phyloP scores from a whole-genome alignment of 768 basidiomycete species.

The Suillus ampliporus region DNA sequence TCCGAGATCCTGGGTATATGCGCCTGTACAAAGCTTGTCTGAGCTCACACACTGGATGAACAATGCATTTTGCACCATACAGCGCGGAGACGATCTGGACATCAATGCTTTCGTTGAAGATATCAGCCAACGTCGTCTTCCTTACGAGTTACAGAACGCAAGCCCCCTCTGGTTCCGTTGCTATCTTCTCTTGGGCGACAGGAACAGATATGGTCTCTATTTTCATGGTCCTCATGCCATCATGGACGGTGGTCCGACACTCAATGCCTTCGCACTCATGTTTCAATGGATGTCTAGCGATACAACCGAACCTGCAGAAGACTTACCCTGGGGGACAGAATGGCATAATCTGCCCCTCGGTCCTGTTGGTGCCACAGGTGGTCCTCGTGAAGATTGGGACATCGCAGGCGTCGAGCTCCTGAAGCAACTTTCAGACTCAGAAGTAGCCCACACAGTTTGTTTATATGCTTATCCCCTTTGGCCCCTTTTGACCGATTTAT shows the following conservation, averaged over 20 bases:
- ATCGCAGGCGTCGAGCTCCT: slow-evolving; percentile 20
- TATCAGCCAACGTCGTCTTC: slow-evolving; percentile 19
- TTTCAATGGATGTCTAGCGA: slow-evolving; percentile 22
- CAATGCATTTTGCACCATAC: slow-evolving; percentile 22
- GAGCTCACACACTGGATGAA: slow-evolving; percentile 31
- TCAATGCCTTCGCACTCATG: slow-evolving; percentile 27
- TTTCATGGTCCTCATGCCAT: slow-evolving; percentile 29
- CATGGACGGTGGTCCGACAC: slow-evolving; percentile 27
- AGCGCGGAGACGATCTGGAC: slow-evolving; percentile 22
- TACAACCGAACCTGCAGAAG: not conserved
- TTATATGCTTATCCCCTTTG: not conserved
- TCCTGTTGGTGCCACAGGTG: slow-evolving; percentile 31
- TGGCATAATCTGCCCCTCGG: slow-evolving; percentile 34
- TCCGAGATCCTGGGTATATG: slow-evolving; percentile 23
- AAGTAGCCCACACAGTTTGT: slow-evolving; percentile 17
- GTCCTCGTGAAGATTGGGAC: slow-evolving; percentile 24
- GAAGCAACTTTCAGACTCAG: slow-evolving; percentile 16
- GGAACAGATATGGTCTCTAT: slow-evolving; percentile 27
- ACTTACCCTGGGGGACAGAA: slow-evolving; percentile 21
- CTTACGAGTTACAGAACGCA: slow-evolving; percentile 18
- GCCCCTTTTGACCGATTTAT: not conserved
- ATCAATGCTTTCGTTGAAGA: slow-evolving; percentile 21
- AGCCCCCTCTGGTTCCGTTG: slow-evolving; percentile 14
- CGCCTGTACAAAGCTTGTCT: slow-evolving; percentile 17
- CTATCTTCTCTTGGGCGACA: slow-evolving; percentile 19